Conservation (phyloP, 2,329 filamentous ascomycete genomes). For the Atkinsonella texensis region DNA sequence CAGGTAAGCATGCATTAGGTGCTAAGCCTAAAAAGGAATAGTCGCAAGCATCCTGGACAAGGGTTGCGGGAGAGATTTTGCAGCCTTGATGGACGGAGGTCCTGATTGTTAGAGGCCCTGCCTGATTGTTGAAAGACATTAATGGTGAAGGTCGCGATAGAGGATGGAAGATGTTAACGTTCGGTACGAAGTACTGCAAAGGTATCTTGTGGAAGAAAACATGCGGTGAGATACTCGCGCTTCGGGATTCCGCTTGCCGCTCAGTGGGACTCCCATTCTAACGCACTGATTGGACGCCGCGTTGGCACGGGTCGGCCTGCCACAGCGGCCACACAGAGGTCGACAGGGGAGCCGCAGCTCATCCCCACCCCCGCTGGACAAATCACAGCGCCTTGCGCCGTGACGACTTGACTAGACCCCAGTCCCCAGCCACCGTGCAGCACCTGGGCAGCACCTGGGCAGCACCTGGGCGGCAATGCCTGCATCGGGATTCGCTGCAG, state of each 20-base stretch:
- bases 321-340: not conserved
- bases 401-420: conserved; percentile 19
- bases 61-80: too few relatives aligned
- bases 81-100: too few relatives aligned
- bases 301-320: not conserved
- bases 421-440: conserved; percentile 14
- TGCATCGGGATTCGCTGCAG: conserved; percentile 18
- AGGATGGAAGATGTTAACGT: too few relatives aligned
- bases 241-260: not conserved
- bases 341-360: not conserved
- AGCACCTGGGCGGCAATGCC: conserved; percentile 33
- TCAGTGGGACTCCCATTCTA: not conserved
- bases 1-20: not conserved
- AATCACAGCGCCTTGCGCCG: conserved; percentile 24
- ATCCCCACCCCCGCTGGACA: conserved; percentile 12
- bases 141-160: too few relatives aligned
- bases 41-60: too few relatives aligned
- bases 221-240: not conserved
- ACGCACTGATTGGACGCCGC: not conserved
- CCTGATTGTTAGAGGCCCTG: too few relatives aligned
- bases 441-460: conserved; percentile 20
- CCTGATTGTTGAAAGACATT: too few relatives aligned
- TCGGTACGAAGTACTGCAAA: too few relatives aligned
- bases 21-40: too few relatives aligned
- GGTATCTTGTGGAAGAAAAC: too few relatives aligned